Percentiles rank a stretch among this genome's conserved stretches.
Evolutionary conservation across 1,139 yeast genomes (phyloP).

Genomic region (Protomyces pachydermus): DNA sequence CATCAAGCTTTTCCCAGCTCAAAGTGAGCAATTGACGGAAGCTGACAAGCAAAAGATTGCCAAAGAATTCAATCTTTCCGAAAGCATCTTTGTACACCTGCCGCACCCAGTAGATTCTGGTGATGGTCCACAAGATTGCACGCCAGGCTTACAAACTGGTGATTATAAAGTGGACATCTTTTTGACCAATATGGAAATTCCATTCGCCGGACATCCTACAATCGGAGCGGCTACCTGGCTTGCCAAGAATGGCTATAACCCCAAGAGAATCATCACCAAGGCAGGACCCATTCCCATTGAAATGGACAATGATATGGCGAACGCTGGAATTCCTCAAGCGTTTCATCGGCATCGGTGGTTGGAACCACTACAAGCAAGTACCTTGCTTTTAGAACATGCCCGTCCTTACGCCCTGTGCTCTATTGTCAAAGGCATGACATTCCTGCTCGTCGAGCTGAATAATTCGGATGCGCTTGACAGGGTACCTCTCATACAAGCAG

Average conservation of each 20-base stretch:
- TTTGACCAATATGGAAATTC: slow-evolving; percentile 6
- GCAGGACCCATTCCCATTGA: neutral
- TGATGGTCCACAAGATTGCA: neutral
- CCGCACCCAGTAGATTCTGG: neutral
- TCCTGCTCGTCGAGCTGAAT: slow-evolving; percentile 5
- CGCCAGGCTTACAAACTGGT: neutral
- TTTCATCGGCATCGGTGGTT: neutral
- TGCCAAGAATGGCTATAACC: neutral
- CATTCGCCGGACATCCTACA: slow-evolving; percentile 24
- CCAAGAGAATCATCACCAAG: neutral
- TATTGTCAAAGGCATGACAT: slow-evolving; percentile 22
- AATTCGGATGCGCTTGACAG: neutral
- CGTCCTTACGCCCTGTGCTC: neutral
- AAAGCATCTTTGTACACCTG: slow-evolving; percentile 12
- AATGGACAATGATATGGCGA: neutral
- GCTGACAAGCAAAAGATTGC: slow-evolving; percentile 13
- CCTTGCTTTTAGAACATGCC: neutral
- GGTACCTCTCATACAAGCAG: neutral
- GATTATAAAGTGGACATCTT: slow-evolving; percentile 14
- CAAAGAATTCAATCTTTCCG: slow-evolving; percentile 20
- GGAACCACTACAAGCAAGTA: neutral
- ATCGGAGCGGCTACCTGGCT: slow-evolving; percentile 14
- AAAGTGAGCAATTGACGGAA: neutral
- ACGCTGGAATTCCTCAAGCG: slow-evolving; percentile 7
- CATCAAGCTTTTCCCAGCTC: slow-evolving; percentile 1